Evolutionary conservation across 345 rosid species (phyloP), one percentile per base, ranked within the genome.

Genomic region (Kernera saxatilis): DNA sequence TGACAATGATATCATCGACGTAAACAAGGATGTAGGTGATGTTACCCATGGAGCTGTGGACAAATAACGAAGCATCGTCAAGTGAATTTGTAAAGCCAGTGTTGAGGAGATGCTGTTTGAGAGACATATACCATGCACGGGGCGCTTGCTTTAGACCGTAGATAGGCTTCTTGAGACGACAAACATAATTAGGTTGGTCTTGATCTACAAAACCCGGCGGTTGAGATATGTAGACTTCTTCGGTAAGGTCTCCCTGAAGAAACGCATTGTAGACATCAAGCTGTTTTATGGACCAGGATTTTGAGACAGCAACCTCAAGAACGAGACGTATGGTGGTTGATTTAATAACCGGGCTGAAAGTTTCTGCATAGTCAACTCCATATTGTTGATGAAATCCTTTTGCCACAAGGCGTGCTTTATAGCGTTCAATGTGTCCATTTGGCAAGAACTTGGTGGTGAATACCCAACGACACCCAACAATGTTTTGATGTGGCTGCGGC

Each of bases 401-500:
- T 0, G 64, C 27, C 1, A 37, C 64, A 0, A 59, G 30, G 0
- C 64, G 0, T 0, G 46, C 45, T 13, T 36, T 59, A 8, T 11
- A 36, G 0, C 19, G 22, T 0, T 54, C 23, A 1, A 54, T 19
- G 0, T 1, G 1, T 0, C 14, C 39, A 8, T 29, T 8, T 0
- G 39, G 1, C 0, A 29, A 1, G 0, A 1, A 54, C 4, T 29
- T 54, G 0, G 6, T 30, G 0, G 60, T 54, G 22, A 51, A 50
- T 0, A 51, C 1, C 56, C 35, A 51, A 0, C 4, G 1, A 6
- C 33, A 51, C 0, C 56, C 33, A 1, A 51, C n/a, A 5, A 49
- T 3, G 0, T 49, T 21, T 2, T 49, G 30, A 0, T 3, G 1
- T 12, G 0, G 7, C 1, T 1, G 0, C 0, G 15, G n/a, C 0